Percentiles rank a stretch among this genome's conserved stretches.
Evolutionary conservation across 192 early-diverging fungal genomes (phyloP).

Genomic region (Backusella psychrophila): DNA sequence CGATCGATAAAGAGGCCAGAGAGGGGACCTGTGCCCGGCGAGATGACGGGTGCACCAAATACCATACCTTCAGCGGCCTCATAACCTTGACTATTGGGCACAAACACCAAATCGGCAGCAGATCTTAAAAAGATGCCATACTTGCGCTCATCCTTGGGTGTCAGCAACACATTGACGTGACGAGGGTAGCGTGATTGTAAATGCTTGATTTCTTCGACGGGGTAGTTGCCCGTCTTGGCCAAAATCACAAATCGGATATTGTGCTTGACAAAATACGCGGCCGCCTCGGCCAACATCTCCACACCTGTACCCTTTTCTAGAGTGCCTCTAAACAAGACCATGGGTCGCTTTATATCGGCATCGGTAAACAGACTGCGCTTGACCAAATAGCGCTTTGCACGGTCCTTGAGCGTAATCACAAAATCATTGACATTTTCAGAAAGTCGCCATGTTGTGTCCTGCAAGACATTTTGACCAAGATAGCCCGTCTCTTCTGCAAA

Average conservation of each 20-base stretch:
- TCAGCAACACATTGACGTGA: constrained; percentile 32
- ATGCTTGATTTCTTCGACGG: background rate
- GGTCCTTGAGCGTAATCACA: constrained; percentile 40
- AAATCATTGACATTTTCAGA: constrained; percentile 14
- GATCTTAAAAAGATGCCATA: constrained; percentile 48
- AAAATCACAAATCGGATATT: constrained; percentile 40
- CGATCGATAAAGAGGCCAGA: constrained; percentile 48
- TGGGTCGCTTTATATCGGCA: constrained; percentile 39
- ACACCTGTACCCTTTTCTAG: constrained; percentile 52
- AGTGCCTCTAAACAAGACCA: constrained; percentile 49
- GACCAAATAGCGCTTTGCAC: constrained; percentile 44
- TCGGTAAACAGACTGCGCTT: constrained; percentile 38
- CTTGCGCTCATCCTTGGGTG: constrained; percentile 42
- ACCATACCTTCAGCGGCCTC: constrained; percentile 3
- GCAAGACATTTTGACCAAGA: background rate
- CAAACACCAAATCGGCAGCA: constrained; percentile 38
- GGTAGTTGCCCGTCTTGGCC: background rate
- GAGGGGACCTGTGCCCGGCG: constrained; percentile 34
- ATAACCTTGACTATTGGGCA: background rate
- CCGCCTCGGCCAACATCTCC: background rate
- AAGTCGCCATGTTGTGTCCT: background rate
- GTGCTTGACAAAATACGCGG: constrained; percentile 29
- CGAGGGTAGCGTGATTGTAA: constrained; percentile 10
- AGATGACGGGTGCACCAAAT: constrained; percentile 10
- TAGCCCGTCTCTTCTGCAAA: background rate